Percentiles rank a stretch among this genome's conserved stretches.
These are phyloP conservation scores for Angophora floribunda DNA, from an alignment of 345 rosid genomes.

Conservation along the genomic window DNA sequence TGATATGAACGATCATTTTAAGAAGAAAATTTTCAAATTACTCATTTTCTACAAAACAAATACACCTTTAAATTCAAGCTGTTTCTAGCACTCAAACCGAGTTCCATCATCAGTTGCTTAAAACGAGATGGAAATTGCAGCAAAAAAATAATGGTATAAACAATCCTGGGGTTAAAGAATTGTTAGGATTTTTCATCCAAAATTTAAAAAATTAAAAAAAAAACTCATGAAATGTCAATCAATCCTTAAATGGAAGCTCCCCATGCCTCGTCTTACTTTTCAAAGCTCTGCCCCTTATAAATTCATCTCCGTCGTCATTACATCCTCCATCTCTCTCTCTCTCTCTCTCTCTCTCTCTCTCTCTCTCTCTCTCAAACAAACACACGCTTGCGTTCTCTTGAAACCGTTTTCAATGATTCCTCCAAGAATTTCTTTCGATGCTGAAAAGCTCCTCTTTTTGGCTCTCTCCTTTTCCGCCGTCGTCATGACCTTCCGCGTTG, in stretches of 20 bases:
- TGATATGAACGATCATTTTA: no score
- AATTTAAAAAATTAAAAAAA: no score
- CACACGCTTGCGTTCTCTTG: neutral
- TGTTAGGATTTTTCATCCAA: neutral
- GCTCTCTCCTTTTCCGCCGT: neutral
- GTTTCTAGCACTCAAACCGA: neutral
- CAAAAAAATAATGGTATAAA: no score
- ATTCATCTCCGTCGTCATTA: neutral
- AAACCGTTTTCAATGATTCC: neutral
- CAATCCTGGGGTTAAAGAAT: no score
- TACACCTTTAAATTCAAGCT: neutral
- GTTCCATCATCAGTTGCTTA: neutral
- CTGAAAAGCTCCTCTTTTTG: neutral
- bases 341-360: no score
- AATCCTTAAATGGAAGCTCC: neutral
- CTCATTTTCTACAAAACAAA: no score
- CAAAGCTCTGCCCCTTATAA: neutral
- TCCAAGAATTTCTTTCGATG: neutral
- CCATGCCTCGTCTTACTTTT: neutral
- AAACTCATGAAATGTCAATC: neutral
- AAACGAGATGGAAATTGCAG: neutral
- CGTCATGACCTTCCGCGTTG: neutral
- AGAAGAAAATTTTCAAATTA: no score
- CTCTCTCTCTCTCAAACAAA: neutral
- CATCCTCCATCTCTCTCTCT: neutral